Evolutionary conservation across 75 land plant species (phyloP).

Genomic region (Adiantum capillusveneris): DNA sequence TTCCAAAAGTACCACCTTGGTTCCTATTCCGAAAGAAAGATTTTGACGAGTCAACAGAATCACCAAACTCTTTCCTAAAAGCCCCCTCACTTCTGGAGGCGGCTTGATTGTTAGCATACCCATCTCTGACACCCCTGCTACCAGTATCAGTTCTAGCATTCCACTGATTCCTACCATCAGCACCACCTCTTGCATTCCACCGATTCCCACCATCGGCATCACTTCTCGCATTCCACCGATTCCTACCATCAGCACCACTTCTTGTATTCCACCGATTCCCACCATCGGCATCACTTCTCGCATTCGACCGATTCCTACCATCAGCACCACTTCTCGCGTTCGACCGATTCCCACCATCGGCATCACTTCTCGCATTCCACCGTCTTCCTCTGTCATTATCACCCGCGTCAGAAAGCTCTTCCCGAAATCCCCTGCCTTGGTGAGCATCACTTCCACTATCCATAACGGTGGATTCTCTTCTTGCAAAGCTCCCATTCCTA

Average conservation of each 20-base stretch:
- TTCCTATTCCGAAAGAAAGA: background rate
- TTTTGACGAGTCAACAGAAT: background rate
- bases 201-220: background rate
- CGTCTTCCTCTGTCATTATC: background rate
- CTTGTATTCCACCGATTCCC: background rate
- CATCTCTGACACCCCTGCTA: background rate
- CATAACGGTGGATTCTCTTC: too few relatives aligned
- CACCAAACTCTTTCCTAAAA: background rate
- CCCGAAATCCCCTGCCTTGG: too few relatives aligned
- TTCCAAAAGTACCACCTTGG: background rate
- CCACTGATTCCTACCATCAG: background rate
- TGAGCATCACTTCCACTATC: too few relatives aligned
- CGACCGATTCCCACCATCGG: background rate
- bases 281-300: background rate
- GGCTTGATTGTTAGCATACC: background rate
- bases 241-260: background rate
- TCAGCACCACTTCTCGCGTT: background rate
- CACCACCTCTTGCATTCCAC: background rate
- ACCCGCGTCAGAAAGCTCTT: background rate
- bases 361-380: background rate
- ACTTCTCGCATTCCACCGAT: background rate
- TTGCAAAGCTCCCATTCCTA: too few relatives aligned
- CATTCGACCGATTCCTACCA: background rate
- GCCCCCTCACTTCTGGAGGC: background rate
- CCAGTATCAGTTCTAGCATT: background rate